A percentile compares a stretch with the other conserved stretches of the same genome.
Evolutionary conservation across 306 rosid species (phyloP).

Genomic region (Pachyrhizus erosus): DNA sequence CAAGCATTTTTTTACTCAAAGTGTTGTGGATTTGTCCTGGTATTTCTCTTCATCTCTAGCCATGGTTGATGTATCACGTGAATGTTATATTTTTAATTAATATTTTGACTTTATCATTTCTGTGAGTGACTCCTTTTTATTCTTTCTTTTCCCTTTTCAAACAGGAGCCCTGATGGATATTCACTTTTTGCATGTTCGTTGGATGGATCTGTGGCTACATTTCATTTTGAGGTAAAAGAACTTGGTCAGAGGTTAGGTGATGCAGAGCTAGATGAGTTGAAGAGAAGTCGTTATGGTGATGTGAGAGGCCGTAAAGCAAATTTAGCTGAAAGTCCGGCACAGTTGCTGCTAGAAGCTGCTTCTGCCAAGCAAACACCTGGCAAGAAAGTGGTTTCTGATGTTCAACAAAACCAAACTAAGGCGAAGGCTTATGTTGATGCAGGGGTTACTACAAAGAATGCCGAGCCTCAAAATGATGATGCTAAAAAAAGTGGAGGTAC

Average conservation of each 20-base stretch:
- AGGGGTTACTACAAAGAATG: conserved; percentile 53
- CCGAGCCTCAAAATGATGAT: conserved; percentile 68
- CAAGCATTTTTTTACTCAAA: conserved; percentile 95
- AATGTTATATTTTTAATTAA: neutral
- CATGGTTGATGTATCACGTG: conserved; percentile 18
- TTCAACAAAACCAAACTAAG: conserved; percentile 63
- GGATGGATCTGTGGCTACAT: conserved; percentile 94
- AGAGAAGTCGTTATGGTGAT: conserved; percentile 92
- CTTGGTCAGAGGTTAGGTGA: conserved; percentile 87
- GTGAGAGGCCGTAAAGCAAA: conserved; percentile 86
- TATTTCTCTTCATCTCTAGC: conserved; percentile 45
- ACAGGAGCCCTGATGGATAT: conserved; percentile 99
- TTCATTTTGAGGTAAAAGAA: conserved; percentile 90
- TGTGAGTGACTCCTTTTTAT: conserved; percentile 21
- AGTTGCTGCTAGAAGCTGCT: conserved; percentile 92
- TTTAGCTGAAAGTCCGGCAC: conserved; percentile 95
- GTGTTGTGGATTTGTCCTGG: conserved; percentile 99
- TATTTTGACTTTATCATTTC: conserved; percentile 11
- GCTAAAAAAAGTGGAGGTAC: conserved; percentile 64
- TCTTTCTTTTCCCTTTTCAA: conserved; percentile 43
- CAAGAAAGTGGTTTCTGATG: conserved; percentile 70
- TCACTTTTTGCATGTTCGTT: conserved; percentile 95
- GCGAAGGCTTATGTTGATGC: conserved; percentile 59
- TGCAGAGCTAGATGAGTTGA: conserved; percentile 86
- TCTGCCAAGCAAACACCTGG: conserved; percentile 71